Conservation (phyloP, 768 basidiomycete genomes). For the Boletus rubescentipes region DNA sequence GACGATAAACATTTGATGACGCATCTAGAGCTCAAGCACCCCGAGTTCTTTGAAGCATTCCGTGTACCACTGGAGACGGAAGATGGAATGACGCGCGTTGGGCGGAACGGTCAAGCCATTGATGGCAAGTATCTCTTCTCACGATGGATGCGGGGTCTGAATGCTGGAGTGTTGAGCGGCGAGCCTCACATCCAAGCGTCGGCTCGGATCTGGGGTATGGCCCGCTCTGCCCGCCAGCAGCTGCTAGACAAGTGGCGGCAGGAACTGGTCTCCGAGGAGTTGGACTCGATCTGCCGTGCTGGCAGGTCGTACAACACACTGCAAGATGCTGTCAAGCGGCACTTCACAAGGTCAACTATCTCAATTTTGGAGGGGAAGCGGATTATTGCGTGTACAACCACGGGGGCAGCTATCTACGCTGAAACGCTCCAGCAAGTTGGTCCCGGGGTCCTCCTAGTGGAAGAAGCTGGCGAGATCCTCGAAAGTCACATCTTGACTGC, state of each 20-base stretch:
- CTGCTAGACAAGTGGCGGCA: constrained; percentile 34
- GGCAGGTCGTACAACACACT: constrained; percentile 37
- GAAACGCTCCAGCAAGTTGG: constrained; percentile 41
- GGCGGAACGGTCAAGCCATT: constrained; percentile 38
- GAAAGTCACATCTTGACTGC: constrained; percentile 67
- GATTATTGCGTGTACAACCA: constrained; percentile 69
- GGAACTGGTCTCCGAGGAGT: constrained; percentile 32
- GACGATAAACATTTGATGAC: constrained; percentile 34
- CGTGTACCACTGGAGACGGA: constrained; percentile 31
- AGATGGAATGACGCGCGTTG: constrained; percentile 49
- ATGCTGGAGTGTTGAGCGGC: constrained; percentile 44
- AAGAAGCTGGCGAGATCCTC: constrained; percentile 72
- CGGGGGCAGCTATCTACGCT: constrained; percentile 61
- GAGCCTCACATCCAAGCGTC: constrained; percentile 27
- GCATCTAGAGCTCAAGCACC: constrained; percentile 47
- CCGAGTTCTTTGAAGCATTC: constrained; percentile 45
- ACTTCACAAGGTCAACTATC: constrained; percentile 33
- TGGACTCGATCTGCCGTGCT: constrained; percentile 30
- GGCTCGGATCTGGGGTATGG: constrained; percentile 41
- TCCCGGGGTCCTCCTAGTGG: constrained; percentile 58
- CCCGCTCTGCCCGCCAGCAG: constrained; percentile 25
- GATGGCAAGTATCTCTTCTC: constrained; percentile 43
- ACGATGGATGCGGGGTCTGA: constrained; percentile 43
- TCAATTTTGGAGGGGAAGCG: constrained; percentile 43
- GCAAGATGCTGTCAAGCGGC: constrained; percentile 33